A percentile compares a stretch with the other conserved stretches of the same genome.
These are phyloP conservation scores for Cupressus sempervirens DNA, from an alignment of 75 land plant species.

Conservation along the genomic window DNA sequence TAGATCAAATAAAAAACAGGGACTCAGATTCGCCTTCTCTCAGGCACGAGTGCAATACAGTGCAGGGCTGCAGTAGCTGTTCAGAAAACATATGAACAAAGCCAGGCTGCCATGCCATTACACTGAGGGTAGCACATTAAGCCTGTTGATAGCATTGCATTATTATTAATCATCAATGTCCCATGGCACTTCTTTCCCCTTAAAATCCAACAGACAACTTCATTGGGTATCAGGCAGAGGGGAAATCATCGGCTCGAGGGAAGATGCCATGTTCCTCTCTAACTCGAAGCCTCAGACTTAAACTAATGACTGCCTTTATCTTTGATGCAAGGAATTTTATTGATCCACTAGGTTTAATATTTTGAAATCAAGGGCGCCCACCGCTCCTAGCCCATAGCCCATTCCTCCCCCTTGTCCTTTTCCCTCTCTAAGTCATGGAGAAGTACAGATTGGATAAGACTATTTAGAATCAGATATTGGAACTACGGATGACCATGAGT, in stretches of 20 bases:
- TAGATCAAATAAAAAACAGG: not conserved
- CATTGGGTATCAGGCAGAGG: not conserved
- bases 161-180: not conserved
- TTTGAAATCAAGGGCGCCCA: too few relatives aligned
- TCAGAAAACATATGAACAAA: not conserved
- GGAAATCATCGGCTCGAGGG: not conserved
- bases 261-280: not conserved
- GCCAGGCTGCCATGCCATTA: not conserved
- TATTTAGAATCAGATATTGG: too few relatives aligned
- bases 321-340: too few relatives aligned
- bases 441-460: too few relatives aligned
- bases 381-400: too few relatives aligned
- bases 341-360: too few relatives aligned
- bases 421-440: too few relatives aligned
- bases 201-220: not conserved
- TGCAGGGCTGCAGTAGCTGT: conserved; percentile 1
- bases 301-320: not conserved
- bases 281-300: conserved; percentile 2
- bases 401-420: too few relatives aligned
- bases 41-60: not conserved
- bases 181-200: not conserved
- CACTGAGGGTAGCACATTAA: not conserved
- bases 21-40: conserved; percentile 7
- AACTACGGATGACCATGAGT: too few relatives aligned
- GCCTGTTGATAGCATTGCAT: not conserved